A percentile compares a stretch with the other conserved stretches of the same genome.
Evolutionary conservation across 257 asterid genomes (phyloP).

Genomic region (Lavandula angustifolia): DNA sequence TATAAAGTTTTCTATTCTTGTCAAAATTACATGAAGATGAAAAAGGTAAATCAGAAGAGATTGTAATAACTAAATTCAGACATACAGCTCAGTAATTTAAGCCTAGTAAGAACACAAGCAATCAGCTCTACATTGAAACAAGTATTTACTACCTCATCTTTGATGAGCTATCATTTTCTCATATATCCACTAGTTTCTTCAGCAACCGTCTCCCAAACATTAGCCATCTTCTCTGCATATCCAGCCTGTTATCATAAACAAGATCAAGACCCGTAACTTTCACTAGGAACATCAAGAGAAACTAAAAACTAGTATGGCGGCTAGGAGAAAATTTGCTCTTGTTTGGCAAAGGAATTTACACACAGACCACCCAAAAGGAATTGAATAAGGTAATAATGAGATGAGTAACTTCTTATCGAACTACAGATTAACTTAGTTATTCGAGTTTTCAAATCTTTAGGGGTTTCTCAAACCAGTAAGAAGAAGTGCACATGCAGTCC

Average conservation of each 20-base stretch:
- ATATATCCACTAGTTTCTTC: slow-evolving; percentile 74
- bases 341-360: not conserved
- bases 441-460: not conserved
- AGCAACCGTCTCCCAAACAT: slow-evolving; percentile 83
- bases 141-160: slow-evolving; percentile 37
- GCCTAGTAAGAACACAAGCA: too few relatives aligned
- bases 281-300: not conserved
- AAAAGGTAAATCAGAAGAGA: too few relatives aligned
- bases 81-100: too few relatives aligned
- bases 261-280: not conserved
- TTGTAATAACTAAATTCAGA: too few relatives aligned
- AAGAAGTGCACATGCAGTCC: not conserved
- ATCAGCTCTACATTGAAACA: not conserved
- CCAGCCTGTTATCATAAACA: slow-evolving; percentile 63
- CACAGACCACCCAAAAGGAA: slow-evolving; percentile 7
- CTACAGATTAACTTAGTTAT: not conserved
- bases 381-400: not conserved
- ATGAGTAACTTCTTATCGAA: not conserved
- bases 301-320: not conserved
- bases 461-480: not conserved
- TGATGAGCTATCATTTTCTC: slow-evolving; percentile 33
- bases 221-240: slow-evolving; percentile 91
- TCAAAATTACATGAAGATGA: too few relatives aligned
- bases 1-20: too few relatives aligned
- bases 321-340: not conserved